phyloP scores from a whole-genome alignment of 495 filamentous ascomycete genomes.

The Tuber umbilicatum region DNA sequence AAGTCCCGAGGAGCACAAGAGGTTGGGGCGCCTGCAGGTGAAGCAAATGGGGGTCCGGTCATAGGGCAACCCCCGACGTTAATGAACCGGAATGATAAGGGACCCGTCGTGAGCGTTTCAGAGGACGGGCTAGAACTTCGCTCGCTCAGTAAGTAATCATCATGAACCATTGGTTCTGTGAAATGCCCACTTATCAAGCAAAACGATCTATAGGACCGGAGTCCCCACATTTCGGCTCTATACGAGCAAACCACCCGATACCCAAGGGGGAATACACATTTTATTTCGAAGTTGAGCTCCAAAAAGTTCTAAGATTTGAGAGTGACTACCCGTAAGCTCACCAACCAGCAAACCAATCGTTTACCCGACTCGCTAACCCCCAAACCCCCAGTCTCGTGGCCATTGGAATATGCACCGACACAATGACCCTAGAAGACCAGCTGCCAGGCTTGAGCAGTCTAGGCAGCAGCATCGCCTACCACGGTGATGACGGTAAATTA shows the following conservation, averaged over 20 bases:
- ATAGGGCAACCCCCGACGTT: constrained; percentile 10
- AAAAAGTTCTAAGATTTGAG: background rate
- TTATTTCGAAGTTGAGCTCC: constrained; percentile 19
- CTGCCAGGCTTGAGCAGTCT: constrained; percentile 3
- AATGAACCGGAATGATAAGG: background rate
- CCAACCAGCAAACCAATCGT: no score
- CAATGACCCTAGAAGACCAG: background rate
- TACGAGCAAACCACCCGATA: constrained; percentile 18
- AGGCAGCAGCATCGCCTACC: constrained; percentile 10
- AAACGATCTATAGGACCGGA: background rate
- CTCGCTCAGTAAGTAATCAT: background rate
- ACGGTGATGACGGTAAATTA: constrained; percentile 10
- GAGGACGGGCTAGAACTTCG: constrained; percentile 9
- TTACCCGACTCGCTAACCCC: background rate
- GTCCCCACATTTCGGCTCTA: background rate
- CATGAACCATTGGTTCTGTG: background rate
- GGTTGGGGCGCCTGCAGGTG: background rate
- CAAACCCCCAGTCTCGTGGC: background rate
- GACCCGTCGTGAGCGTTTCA: background rate
- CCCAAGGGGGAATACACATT: constrained; percentile 15
- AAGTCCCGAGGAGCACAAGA: constrained; percentile 6
- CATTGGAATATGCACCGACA: constrained; percentile 7
- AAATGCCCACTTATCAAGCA: background rate
- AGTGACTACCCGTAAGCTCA: constrained; percentile 5
- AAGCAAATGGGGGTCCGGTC: background rate